Evolutionary conservation across 257 asterid species (phyloP).

Genomic region (Salvia hispanica): DNA sequence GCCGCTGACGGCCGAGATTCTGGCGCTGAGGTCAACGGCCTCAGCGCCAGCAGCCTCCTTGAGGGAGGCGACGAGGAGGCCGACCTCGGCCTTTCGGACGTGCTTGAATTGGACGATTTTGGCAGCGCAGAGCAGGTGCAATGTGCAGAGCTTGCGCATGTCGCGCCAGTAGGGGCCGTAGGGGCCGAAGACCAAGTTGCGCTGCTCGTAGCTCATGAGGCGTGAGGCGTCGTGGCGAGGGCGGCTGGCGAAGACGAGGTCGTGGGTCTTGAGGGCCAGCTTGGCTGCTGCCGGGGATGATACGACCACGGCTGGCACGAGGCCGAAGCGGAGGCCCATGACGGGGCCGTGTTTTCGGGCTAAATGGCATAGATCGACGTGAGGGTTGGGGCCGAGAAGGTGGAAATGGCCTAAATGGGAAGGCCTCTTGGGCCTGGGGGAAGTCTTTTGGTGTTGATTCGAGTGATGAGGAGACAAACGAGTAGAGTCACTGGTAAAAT

Average conservation of each 20-base stretch:
- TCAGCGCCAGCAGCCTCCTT: constrained; percentile 12
- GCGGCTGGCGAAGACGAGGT: constrained; percentile 32
- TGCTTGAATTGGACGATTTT: constrained; percentile 32
- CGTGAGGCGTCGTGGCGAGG: not conserved
- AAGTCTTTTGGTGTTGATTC: not conserved
- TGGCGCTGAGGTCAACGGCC: constrained; percentile 30
- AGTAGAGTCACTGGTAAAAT: not conserved
- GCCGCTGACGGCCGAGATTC: constrained; percentile 9
- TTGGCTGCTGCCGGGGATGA: constrained; percentile 34
- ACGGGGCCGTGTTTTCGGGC: constrained; percentile 36
- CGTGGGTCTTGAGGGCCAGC: constrained; percentile 32
- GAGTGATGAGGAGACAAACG: constrained; percentile 20
- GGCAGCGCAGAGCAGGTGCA: constrained; percentile 32
- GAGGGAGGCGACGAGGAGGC: constrained; percentile 15
- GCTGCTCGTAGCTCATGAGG: constrained; percentile 13
- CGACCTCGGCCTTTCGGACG: constrained; percentile 40
- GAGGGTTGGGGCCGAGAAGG: constrained; percentile 26
- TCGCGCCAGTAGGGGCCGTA: constrained; percentile 47
- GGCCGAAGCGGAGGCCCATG: constrained; percentile 32
- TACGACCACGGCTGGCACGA: not conserved
- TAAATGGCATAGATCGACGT: constrained; percentile 7
- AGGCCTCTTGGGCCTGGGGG: constrained; percentile 34
- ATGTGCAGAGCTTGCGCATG: constrained; percentile 40
- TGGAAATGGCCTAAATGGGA: constrained; percentile 38
- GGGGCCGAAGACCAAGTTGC: constrained; percentile 16